These are phyloP conservation scores for Urostyla sp. DNA, from an alignment of 73 alveolate species.

Conservation along the genomic window DNA sequence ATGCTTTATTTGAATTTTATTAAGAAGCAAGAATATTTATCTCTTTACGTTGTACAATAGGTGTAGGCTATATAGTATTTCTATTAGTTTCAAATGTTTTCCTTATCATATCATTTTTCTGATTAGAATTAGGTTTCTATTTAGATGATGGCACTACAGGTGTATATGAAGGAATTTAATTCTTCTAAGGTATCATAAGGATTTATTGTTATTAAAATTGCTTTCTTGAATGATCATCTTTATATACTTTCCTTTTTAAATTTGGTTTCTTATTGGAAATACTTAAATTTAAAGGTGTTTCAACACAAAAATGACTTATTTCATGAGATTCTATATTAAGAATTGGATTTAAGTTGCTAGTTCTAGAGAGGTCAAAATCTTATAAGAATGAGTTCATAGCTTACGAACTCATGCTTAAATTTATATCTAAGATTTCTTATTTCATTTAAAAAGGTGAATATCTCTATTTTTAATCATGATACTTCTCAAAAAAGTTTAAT, in stretches of 20 bases:
- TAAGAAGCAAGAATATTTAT: too few species aligned
- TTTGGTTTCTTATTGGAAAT: background rate
- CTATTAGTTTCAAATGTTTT: background rate
- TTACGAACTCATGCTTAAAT: slow-evolving; percentile 29
- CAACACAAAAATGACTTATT: slow-evolving; percentile 37
- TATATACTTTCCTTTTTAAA: too few species aligned
- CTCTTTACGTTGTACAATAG: too few species aligned
- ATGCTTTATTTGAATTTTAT: background rate
- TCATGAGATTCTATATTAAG: slow-evolving; percentile 34
- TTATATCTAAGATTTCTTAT: slow-evolving; percentile 5
- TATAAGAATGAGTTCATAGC: slow-evolving; percentile 48
- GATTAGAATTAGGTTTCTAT: background rate
- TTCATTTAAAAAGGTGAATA: background rate
- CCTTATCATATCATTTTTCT: background rate
- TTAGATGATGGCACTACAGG: slow-evolving; percentile 5
- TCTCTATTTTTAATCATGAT: slow-evolving; percentile 6
- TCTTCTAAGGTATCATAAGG: background rate
- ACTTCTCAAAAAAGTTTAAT: slow-evolving; percentile 17
- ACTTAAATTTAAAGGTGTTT: slow-evolving; percentile 42
- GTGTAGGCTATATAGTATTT: too few species aligned
- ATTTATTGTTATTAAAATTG: background rate
- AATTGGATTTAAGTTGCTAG: slow-evolving; percentile 1
- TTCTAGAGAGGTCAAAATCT: slow-evolving; percentile 39
- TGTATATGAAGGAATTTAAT: background rate
- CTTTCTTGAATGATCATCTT: background rate